Percentiles rank a stretch among this genome's conserved stretches.
Evolutionary conservation across 176 grass and related monocot genomes (phyloP).

Genomic region (Paspalum vaginatum): DNA sequence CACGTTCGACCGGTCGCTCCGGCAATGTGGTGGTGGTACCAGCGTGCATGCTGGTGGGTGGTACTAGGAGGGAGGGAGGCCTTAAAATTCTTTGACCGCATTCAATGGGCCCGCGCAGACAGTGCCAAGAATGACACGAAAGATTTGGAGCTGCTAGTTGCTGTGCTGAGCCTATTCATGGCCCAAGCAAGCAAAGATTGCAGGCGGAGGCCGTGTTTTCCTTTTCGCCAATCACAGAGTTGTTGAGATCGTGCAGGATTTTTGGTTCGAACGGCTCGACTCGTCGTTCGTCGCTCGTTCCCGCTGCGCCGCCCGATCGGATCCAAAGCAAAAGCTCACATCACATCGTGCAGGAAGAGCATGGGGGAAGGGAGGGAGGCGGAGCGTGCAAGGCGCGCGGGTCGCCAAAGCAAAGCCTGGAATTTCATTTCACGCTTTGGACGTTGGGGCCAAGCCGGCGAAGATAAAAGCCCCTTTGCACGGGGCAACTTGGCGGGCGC

Average conservation of each 20-base stretch:
- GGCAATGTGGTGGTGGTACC: slow-evolving; percentile 14
- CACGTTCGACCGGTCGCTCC: not conserved
- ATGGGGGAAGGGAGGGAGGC: not conserved
- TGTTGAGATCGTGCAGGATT: not conserved
- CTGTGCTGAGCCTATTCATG: not conserved
- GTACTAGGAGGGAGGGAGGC: not conserved
- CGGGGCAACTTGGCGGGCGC: slow-evolving; percentile 13
- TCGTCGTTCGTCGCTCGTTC: no score
- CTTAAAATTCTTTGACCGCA: slow-evolving; percentile 27
- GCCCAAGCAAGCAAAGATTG: not conserved
- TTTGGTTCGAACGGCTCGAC: not conserved
- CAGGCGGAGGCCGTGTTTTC: no score
- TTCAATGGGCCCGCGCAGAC: not conserved
- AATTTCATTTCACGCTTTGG: slow-evolving; percentile 49
- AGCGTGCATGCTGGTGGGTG: no score
- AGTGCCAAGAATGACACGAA: not conserved
- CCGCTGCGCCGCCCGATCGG: no score
- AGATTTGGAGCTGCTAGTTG: not conserved
- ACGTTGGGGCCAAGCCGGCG: no score
- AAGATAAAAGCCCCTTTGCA: slow-evolving; percentile 50
- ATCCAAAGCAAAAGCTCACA: no score
- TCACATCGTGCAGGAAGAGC: no score
- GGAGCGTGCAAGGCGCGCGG: slow-evolving; percentile 2
- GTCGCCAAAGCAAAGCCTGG: slow-evolving; percentile 23
- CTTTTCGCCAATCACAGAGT: no score